Evolutionary conservation across 371 early-diverging fungal species (phyloP), one percentile per base, ranked within the genome.

Genomic region (Mortierella sp.): DNA sequence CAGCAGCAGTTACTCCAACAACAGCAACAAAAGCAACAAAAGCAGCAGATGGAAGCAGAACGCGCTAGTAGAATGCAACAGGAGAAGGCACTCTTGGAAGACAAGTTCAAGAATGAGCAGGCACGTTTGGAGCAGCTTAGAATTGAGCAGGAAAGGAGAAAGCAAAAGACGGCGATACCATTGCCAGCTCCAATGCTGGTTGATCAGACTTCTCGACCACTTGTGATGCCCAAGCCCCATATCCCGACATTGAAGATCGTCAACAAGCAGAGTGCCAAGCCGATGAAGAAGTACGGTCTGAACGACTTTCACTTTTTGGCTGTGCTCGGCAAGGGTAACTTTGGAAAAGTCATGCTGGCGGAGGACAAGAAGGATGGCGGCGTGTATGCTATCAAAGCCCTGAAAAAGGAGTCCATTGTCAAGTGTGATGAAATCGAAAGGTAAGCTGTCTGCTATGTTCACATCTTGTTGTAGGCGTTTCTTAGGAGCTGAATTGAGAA

Each of bases 291-390:
- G 73, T 80, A 86, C 50, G 87, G 86, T 1, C 71, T 92, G 73
- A 88, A 88, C 14, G 96, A 98, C 87, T 99, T 98, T 82, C 90
- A 92, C 73, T 95, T 98, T 76, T 67, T 97, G 71, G 95, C 96
- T 69, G 98, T 98, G 3, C 88, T 99, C 10, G 99, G 99, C 43
- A 95, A 94, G 81, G 99, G 98, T 37, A 96, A 95, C 86, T 98
- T 98, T 93, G 99, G 98, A 76, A 98, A 89, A 90, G 97, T 98
- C 26, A 94, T 98, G 90, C 90, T 99, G 50, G 96, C 97, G 0
- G 95, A 95, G 85, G 95, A 97, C 74, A 86, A 86, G 75, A 85
- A 83, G 57, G 90, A 91, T 6, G 90, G 91, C 50, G 90, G 93
- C 64, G 89, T 96, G 24, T 96, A 95, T 75, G 99, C 99, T 10